Percentiles rank a stretch among this genome's conserved stretches.
These are phyloP conservation scores for Peltaster fructicola DNA, from an alignment of 2,329 filamentous ascomycete genomes.

Conservation along the genomic window DNA sequence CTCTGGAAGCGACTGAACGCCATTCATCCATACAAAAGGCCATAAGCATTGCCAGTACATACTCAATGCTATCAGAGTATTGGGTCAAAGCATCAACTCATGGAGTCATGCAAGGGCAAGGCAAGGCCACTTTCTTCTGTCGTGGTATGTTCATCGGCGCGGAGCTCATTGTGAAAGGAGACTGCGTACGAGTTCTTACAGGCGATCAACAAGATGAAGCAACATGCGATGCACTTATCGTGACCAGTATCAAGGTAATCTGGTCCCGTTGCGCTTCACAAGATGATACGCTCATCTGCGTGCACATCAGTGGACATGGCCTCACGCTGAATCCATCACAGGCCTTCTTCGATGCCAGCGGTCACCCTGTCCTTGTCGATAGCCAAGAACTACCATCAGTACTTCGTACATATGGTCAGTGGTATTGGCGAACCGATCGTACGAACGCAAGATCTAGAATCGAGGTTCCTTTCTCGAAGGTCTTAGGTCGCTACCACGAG, in stretches of 20 bases:
- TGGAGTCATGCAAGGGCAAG: slow-evolving; percentile 32
- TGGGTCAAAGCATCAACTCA: too few relatives aligned
- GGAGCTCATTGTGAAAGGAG: slow-evolving; percentile 37
- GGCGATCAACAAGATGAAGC: slow-evolving; percentile 6
- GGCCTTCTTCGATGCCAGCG: slow-evolving; percentile 15
- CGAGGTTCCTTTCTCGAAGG: slow-evolving; percentile 31
- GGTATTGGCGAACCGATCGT: slow-evolving; percentile 32
- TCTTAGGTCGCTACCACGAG: slow-evolving; percentile 39
- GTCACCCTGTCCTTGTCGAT: slow-evolving; percentile 11
- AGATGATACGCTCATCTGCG: slow-evolving; percentile 28
- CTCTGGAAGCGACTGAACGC: slow-evolving; percentile 23
- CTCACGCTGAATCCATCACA: slow-evolving; percentile 25
- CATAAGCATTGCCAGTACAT: slow-evolving; percentile 33
- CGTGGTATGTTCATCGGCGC: slow-evolving; percentile 38
- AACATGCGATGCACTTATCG: slow-evolving; percentile 26
- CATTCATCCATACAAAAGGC: slow-evolving; percentile 39
- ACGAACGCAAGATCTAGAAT: slow-evolving; percentile 19
- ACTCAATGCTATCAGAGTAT: slow-evolving; percentile 36
- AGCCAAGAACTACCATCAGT: slow-evolving; percentile 21
- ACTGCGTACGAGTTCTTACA: slow-evolving; percentile 33
- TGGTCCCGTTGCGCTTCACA: too few relatives aligned
- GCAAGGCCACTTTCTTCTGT: slow-evolving; percentile 33
- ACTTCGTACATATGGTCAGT: slow-evolving; percentile 31
- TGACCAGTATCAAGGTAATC: slow-evolving; percentile 36
- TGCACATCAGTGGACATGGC: slow-evolving; percentile 32